These are phyloP conservation scores for Ceratocystis variospora DNA, from an alignment of 2,329 filamentous ascomycete genomes.

Conservation along the genomic window DNA sequence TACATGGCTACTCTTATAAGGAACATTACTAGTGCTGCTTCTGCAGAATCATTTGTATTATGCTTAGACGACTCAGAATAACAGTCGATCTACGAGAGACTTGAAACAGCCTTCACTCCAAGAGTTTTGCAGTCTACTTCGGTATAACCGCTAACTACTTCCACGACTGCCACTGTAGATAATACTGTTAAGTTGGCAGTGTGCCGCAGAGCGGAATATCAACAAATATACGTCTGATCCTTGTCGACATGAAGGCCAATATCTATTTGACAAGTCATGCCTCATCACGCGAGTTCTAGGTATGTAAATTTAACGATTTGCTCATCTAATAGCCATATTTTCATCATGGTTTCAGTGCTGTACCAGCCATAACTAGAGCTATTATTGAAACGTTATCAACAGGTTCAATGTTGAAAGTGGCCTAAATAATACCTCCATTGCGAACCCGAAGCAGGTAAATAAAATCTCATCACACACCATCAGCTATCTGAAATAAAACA, in stretches of 20 bases:
- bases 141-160: neutral
- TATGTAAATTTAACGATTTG: neutral
- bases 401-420: conserved; percentile 24
- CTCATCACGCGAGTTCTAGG: neutral
- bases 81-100: neutral
- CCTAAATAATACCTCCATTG: conserved; percentile 22
- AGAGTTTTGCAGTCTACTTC: no score
- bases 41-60: neutral
- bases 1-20: neutral
- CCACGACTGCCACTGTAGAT: neutral
- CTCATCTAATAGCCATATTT: neutral
- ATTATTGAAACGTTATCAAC: conserved; percentile 18
- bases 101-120: neutral
- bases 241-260: neutral
- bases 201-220: neutral
- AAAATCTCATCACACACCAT: conserved; percentile 21
- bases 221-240: neutral
- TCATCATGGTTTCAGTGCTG: neutral
- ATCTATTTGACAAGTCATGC: neutral
- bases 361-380: neutral
- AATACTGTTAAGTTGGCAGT: neutral
- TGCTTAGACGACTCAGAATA: neutral
- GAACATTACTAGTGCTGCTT: no score
- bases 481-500: conserved; percentile 19
- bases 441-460: conserved; percentile 23